phyloP scores from a whole-genome alignment of 495 filamentous ascomycete genomes.

The Ascobolus immersus region DNA sequence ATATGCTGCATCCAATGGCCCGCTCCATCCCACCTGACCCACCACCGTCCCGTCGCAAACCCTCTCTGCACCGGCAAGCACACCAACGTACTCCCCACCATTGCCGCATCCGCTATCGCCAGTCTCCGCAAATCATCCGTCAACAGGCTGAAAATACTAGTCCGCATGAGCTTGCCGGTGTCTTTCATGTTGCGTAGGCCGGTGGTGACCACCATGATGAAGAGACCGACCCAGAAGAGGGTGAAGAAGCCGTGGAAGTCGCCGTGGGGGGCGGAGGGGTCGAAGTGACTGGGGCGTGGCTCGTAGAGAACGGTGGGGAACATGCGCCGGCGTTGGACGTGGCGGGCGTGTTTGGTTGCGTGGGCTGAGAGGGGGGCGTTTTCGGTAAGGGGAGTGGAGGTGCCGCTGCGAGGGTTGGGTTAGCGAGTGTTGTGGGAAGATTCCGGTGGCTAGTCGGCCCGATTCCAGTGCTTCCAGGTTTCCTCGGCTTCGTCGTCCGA shows the following conservation, averaged over 20 bases:
- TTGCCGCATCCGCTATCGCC: constrained; percentile 53
- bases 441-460: too few species aligned
- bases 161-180: constrained; percentile 59
- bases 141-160: constrained; percentile 68
- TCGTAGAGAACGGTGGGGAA: constrained; percentile 93
- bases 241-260: constrained; percentile 95
- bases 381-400: constrained; percentile 64
- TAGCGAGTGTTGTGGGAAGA: too few species aligned
- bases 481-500: too few species aligned
- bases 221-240: constrained; percentile 86
- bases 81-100: constrained; percentile 55
- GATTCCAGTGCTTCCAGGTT: too few species aligned
- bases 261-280: constrained; percentile 68
- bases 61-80: constrained; percentile 49
- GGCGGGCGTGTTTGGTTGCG: constrained; percentile 67
- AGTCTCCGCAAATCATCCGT: constrained; percentile 70
- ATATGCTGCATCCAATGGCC: constrained; percentile 62
- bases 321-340: constrained; percentile 51
- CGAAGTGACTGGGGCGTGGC: constrained; percentile 86
- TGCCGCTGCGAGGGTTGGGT: constrained; percentile 53
- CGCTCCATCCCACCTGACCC: constrained; percentile 48
- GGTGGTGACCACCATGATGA: constrained; percentile 88
- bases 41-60: constrained; percentile 28
- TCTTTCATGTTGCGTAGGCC: constrained; percentile 82
- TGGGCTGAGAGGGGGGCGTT: constrained; percentile 79